These are phyloP conservation scores for Gossypium thurberi DNA, from an alignment of 345 rosid species.

Conservation along the genomic window DNA sequence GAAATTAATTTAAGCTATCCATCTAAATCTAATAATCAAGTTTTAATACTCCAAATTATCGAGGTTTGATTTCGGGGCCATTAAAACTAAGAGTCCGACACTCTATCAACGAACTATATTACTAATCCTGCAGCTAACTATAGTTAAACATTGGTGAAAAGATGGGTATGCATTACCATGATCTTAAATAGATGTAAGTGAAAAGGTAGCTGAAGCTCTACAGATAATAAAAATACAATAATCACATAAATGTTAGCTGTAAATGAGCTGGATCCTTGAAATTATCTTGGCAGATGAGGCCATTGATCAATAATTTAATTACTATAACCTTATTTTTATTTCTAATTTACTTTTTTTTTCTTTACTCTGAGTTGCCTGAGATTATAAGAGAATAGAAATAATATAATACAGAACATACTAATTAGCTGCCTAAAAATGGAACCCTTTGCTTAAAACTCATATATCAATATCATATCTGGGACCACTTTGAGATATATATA, in stretches of 20 bases:
- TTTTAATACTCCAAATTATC: not conserved
- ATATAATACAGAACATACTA: not conserved
- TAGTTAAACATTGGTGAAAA: too few species aligned
- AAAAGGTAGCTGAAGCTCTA: too few species aligned
- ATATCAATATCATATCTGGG: conserved; percentile 1
- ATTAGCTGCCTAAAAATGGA: not conserved
- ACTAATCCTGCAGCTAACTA: too few species aligned
- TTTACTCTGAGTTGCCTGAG: not conserved
- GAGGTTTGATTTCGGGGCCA: too few species aligned
- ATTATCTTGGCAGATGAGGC: not conserved
- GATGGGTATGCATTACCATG: too few species aligned
- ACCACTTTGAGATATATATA: not conserved
- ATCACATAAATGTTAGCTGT: not conserved
- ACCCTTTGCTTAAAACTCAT: not conserved
- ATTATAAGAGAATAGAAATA: conserved; percentile 1
- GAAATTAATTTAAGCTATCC: not conserved
- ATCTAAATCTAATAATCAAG: not conserved
- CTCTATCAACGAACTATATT: too few species aligned
- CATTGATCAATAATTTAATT: conserved; percentile 5
- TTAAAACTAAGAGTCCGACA: too few species aligned
- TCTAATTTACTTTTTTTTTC: not conserved
- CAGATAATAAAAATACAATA: not conserved
- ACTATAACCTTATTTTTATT: not conserved
- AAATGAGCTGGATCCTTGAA: conserved; percentile 11
- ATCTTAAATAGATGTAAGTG: too few species aligned